phyloP scores from a whole-genome alignment of 2,329 filamentous ascomycete genomes.

The Verticillium klebahnii region DNA sequence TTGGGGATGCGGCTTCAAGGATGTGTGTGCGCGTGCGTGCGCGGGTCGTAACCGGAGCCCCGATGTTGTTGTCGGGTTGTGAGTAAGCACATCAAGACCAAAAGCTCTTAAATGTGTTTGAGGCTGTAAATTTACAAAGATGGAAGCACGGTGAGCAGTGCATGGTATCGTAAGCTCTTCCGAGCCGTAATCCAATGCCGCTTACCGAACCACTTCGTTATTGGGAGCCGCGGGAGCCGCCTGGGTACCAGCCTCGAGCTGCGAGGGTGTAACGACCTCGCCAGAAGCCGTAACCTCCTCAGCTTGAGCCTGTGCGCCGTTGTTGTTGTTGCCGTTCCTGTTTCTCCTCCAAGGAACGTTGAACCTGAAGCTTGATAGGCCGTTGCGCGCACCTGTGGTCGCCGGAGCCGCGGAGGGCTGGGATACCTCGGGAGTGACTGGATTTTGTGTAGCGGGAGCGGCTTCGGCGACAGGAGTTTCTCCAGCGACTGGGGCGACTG shows the following conservation, averaged over 20 bases:
- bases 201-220: not conserved
- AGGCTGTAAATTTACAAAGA: not conserved
- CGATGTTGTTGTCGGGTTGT: not conserved
- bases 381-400: conserved; percentile 2
- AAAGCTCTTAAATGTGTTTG: not conserved
- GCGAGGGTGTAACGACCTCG: conserved; percentile 36
- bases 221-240: conserved; percentile 11
- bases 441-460: not conserved
- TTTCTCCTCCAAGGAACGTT: conserved; percentile 8
- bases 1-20: not conserved
- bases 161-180: not conserved
- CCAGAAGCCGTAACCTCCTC: conserved; percentile 17
- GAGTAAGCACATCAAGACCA: not conserved
- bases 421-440: conserved; percentile 1
- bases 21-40: not conserved
- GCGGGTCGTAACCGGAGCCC: not conserved
- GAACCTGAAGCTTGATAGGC: conserved; percentile 11
- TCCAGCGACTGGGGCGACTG: conserved; percentile 1
- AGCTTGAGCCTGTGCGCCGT: conserved; percentile 1
- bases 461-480: not conserved
- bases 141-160: not conserved
- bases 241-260: conserved; percentile 40
- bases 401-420: not conserved
- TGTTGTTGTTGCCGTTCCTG: conserved; percentile 14
- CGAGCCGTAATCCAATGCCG: not conserved